phyloP scores from a whole-genome alignment of 2,329 filamentous ascomycete genomes.

The Pseudocercospora eumusae region DNA sequence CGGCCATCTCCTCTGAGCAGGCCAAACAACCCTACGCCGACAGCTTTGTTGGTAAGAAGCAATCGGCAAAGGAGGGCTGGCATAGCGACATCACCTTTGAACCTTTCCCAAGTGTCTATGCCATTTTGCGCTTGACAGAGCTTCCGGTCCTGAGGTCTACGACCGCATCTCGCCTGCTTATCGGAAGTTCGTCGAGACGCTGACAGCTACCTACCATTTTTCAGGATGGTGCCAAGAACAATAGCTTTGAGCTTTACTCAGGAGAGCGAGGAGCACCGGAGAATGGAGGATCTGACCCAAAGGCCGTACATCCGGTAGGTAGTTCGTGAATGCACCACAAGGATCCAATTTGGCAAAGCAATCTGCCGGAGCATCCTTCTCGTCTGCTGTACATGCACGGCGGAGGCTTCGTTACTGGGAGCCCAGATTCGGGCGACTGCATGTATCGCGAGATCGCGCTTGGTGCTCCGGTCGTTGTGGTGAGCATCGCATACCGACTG shows the following conservation, averaged over 20 bases:
- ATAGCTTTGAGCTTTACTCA: conserved; percentile 23
- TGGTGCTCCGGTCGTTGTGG: conserved; percentile 6
- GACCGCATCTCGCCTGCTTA: conserved; percentile 61
- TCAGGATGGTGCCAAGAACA: conserved; percentile 23
- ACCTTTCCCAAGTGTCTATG: conserved; percentile 63
- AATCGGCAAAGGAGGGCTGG: conserved; percentile 37
- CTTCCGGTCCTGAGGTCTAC: conserved; percentile 67
- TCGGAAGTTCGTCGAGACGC: conserved; percentile 59
- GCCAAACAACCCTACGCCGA: conserved; percentile 2
- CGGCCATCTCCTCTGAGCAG: conserved; percentile 8
- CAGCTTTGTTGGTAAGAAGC: neutral
- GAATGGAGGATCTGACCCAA: conserved; percentile 24
- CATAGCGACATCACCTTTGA: conserved; percentile 67
- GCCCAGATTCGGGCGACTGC: conserved; percentile 8
- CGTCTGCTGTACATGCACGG: conserved; percentile 13
- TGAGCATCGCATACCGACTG: conserved; percentile 13
- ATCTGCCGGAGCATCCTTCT: neutral
- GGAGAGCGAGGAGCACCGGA: conserved; percentile 28
- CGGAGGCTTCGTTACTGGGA: conserved; percentile 14
- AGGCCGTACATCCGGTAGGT: conserved; percentile 51
- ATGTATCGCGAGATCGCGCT: conserved; percentile 6
- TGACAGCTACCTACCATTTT: conserved; percentile 55
- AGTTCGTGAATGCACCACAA: conserved; percentile 42
- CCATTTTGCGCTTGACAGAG: conserved; percentile 58
- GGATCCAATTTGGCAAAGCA: neutral